Evolutionary conservation across 805 yeast genomes (phyloP).

Genomic region (Helenozyma rhizophorensis): DNA sequence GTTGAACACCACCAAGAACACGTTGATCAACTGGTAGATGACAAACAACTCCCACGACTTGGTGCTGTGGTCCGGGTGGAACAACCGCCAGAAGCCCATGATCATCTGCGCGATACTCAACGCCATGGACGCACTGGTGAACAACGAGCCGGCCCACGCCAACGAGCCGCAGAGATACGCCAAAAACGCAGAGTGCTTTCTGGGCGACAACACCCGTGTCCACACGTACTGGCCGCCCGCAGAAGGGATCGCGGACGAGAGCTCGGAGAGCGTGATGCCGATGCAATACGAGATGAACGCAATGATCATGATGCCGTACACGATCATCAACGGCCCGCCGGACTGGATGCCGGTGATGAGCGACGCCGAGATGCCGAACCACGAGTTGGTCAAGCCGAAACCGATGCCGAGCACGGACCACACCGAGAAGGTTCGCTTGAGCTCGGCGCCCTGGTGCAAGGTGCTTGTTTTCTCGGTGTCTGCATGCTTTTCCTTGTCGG

Average conservation of each 20-base stretch:
- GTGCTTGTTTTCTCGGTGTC: conserved; percentile 10
- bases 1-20: conserved; percentile 29
- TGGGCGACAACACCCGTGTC: conserved; percentile 38
- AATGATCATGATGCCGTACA: conserved; percentile 38
- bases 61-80: conserved; percentile 30
- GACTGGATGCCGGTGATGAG: conserved; percentile 38
- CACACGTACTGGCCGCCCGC: conserved; percentile 44
- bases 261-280: conserved; percentile 36
- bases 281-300: conserved; percentile 32
- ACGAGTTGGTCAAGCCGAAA: conserved; percentile 39
- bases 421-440: conserved; percentile 34
- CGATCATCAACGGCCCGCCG: conserved; percentile 39
- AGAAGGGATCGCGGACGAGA: conserved; percentile 36
- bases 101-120: conserved; percentile 29
- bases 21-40: conserved; percentile 32
- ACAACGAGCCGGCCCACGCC: conserved; percentile 41
- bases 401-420: conserved; percentile 39
- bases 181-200: conserved; percentile 31
- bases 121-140: conserved; percentile 39
- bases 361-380: conserved; percentile 40
- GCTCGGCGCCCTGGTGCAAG: conserved; percentile 15
- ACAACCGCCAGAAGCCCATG: conserved; percentile 35
- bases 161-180: conserved; percentile 38
- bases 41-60: conserved; percentile 36
- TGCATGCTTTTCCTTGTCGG: conserved; percentile 9